A percentile compares a stretch with the other conserved stretches of the same genome.
These are phyloP conservation scores for Dothidotthia symphoricarpi DNA, from an alignment of 2,329 filamentous ascomycete species.

Conservation along the genomic window DNA sequence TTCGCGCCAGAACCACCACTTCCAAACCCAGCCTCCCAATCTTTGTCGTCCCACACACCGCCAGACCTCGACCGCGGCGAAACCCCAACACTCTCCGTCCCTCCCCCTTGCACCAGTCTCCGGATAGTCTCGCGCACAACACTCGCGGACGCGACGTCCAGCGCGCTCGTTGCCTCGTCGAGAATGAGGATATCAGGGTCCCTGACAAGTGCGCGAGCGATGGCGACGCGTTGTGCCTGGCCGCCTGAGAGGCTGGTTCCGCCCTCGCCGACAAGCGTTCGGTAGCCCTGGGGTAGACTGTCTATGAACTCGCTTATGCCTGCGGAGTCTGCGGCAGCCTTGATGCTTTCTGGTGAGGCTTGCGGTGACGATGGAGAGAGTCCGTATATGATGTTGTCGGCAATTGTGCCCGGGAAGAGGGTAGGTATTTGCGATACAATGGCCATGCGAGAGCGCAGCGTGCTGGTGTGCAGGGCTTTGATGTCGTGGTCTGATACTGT, in stretches of 20 bases:
- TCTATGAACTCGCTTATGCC: slow-evolving; percentile 75
- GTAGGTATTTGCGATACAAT: slow-evolving; percentile 70
- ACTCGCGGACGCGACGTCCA: slow-evolving; percentile 69
- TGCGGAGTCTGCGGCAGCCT: slow-evolving; percentile 53
- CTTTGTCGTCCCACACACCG: slow-evolving; percentile 14
- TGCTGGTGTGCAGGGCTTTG: slow-evolving; percentile 57
- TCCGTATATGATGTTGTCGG: slow-evolving; percentile 81
- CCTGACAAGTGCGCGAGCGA: slow-evolving; percentile 74
- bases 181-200: slow-evolving; percentile 71
- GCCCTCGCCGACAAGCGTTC: slow-evolving; percentile 73
- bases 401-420: slow-evolving; percentile 74
- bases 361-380: slow-evolving; percentile 57
- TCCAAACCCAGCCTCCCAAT: slow-evolving; percentile 12
- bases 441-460: slow-evolving; percentile 61
- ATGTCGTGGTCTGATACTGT: slow-evolving; percentile 61
- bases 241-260: slow-evolving; percentile 74
- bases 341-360: slow-evolving; percentile 48
- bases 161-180: slow-evolving; percentile 81
- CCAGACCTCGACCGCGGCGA: slow-evolving; percentile 4
- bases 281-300: slow-evolving; percentile 68
- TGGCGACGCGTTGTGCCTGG: slow-evolving; percentile 76
- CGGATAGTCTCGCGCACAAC: slow-evolving; percentile 63
- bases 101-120: slow-evolving; percentile 45
- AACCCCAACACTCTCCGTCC: neutral
- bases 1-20: slow-evolving; percentile 1